phyloP scores from a whole-genome alignment of 805 yeast species.

The Candida ovalis region DNA sequence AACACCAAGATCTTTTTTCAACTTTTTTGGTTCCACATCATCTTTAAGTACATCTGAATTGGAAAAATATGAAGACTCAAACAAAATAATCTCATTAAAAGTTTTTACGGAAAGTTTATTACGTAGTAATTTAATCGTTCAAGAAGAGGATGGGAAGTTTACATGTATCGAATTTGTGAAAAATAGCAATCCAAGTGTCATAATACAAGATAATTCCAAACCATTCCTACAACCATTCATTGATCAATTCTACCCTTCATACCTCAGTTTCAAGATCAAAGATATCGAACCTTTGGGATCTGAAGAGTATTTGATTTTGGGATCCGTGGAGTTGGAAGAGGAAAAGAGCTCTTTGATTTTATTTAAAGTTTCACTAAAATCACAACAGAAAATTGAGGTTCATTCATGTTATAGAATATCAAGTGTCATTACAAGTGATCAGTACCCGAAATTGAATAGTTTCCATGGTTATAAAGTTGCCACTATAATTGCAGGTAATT shows the following conservation, averaged over 20 bases:
- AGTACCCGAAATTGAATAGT: constrained; percentile 24
- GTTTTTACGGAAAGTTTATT: constrained; percentile 40
- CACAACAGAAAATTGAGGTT: neutral
- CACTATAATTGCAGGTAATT: constrained; percentile 53
- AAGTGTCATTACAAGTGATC: constrained; percentile 1
- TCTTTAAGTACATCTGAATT: constrained; percentile 12
- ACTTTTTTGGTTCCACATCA: constrained; percentile 13
- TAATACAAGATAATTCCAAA: constrained; percentile 28
- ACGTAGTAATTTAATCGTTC: constrained; percentile 38
- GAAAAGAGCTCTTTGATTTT: constrained; percentile 41
- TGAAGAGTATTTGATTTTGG: constrained; percentile 44
- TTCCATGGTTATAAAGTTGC: constrained; percentile 30
- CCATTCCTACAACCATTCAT: constrained; percentile 10
- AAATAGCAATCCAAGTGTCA: constrained; percentile 26
- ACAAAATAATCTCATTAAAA: constrained; percentile 56
- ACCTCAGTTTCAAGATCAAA: constrained; percentile 47
- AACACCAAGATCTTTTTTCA: constrained; percentile 19
- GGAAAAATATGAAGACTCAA: constrained; percentile 23
- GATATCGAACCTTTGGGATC: constrained; percentile 54
- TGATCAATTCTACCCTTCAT: constrained; percentile 46
- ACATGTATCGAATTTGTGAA: constrained; percentile 33
- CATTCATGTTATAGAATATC: constrained; percentile 4
- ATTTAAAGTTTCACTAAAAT: constrained; percentile 44
- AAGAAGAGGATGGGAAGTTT: constrained; percentile 44
- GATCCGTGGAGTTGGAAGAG: constrained; percentile 37